Evolutionary conservation across 768 basidiomycete genomes (phyloP), one percentile per base, ranked within the genome.

Genomic region (Lanmaoa pseudosensibilis): DNA sequence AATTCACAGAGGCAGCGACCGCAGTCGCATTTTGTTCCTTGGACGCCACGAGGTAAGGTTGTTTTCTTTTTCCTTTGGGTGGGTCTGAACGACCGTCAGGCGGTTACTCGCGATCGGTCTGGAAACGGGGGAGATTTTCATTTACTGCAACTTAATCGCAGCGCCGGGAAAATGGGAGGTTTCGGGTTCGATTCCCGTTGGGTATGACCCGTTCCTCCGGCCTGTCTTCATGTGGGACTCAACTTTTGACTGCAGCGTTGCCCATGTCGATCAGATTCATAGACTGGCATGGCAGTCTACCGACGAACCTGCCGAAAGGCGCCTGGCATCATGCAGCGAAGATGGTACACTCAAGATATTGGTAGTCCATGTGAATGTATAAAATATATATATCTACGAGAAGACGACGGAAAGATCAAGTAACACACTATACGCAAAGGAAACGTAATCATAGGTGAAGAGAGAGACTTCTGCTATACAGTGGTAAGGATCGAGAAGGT

Each of bases 311-410:
- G 56, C 61, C n/a, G 57, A 64, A 52, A 75, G 72, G 54, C 78
- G 84, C 56, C 80, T 98, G 50, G 95, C 92, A 34, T 92, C 86
- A 56, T 92, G 92, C 66, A 91, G 92, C 72, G 93, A 96, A 77
- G 95, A 98, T 80, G 86, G 91, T 78, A 90, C 89, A 78, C 77
- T 95, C 74, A 88, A 85, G 73, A 79, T 96, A 76, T 75, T 85
- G 72, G 78, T 77, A 67, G 76, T 92, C 75, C 82, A 79, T 63
- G 68, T 77, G 66, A 71, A 74, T 75, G 75, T 72, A 71, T 77
- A 78, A 75, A 76, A 74, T 75, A 75, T 61, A 75, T 61, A 61
- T 72, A 65, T 65, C 66, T 66, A 52, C 57, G 46, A 52, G 59
- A 61, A 57, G 56, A 40, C 40, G 19, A 45, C 46, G 55, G 57